Conservation (phyloP, 2,329 filamentous ascomycete species). For the Aspergillus hiratsukae region DNA sequence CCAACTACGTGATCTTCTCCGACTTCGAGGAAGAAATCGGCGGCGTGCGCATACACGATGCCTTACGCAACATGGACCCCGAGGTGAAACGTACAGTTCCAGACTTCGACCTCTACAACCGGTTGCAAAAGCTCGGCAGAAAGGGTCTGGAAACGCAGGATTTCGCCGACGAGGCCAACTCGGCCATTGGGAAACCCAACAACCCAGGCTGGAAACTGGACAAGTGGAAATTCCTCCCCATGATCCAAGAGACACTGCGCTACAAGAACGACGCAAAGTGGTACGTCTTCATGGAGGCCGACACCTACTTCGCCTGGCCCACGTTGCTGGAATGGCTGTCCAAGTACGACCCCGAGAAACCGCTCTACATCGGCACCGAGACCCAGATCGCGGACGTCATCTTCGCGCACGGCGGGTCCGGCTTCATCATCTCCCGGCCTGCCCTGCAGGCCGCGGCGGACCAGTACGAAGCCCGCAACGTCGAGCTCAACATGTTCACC, state of each 20-base stretch:
- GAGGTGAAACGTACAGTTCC: conserved; percentile 36
- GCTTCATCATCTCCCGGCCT: conserved; percentile 49
- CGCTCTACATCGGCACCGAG: conserved; percentile 52
- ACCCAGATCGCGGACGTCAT: conserved; percentile 48
- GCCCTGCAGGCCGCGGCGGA: conserved; percentile 44
- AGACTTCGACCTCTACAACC: conserved; percentile 52
- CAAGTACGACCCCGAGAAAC: conserved; percentile 45
- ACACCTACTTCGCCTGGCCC: conserved; percentile 54
- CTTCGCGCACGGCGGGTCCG: conserved; percentile 52
- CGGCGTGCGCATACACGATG: conserved; percentile 49
- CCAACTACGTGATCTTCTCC: conserved; percentile 55
- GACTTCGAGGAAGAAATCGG: conserved; percentile 52
- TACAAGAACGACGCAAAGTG: conserved; percentile 49
- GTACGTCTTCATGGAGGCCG: conserved; percentile 58
- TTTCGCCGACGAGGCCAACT: conserved; percentile 36
- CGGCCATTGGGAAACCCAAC: conserved; percentile 40
- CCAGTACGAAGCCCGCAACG: conserved; percentile 39
- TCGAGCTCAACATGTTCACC: conserved; percentile 44
- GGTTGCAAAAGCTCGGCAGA: conserved; percentile 41
- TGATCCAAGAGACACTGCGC: conserved; percentile 48
- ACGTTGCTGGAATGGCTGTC: conserved; percentile 52
- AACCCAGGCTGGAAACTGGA: conserved; percentile 50
- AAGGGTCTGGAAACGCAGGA: conserved; percentile 38
- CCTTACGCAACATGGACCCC: conserved; percentile 42
- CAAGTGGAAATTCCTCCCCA: conserved; percentile 56